phyloP scores from a whole-genome alignment of 176 grass and related monocot genomes.

The Guadua angustifolia region DNA sequence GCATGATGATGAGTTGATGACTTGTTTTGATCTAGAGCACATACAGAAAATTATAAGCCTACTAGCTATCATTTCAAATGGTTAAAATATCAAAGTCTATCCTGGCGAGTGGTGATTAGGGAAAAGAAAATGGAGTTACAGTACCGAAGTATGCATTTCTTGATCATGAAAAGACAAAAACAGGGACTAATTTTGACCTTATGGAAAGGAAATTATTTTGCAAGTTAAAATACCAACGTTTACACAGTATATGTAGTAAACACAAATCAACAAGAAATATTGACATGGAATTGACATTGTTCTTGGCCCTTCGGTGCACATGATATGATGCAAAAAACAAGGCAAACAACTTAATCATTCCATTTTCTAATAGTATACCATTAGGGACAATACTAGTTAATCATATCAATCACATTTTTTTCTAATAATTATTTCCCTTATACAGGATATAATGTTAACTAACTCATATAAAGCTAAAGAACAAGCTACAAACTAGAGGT shows the following conservation, averaged over 20 bases:
- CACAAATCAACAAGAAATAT: constrained; percentile 9
- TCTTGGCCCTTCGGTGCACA: background rate
- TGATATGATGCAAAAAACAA: background rate
- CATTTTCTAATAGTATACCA: constrained; percentile 19
- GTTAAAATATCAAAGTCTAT: too few relatives aligned
- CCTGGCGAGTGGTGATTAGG: too few relatives aligned
- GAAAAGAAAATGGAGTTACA: too few relatives aligned
- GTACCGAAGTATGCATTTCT: too few relatives aligned
- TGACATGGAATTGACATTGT: background rate
- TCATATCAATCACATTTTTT: background rate
- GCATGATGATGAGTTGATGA: too few relatives aligned
- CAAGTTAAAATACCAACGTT: background rate
- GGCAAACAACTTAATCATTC: background rate
- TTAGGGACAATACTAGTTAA: constrained; percentile 4
- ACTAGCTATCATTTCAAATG: too few relatives aligned
- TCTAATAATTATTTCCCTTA: background rate
- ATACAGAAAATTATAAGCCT: too few relatives aligned
- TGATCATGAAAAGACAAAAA: too few relatives aligned
- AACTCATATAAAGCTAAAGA: background rate
- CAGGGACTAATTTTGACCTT: background rate
- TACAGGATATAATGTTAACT: constrained; percentile 8
- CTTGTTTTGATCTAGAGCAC: too few relatives aligned
- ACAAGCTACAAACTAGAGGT: background rate
- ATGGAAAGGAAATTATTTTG: constrained; percentile 21
- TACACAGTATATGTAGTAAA: constrained; percentile 2